Evolutionary conservation across 106 monocot species (phyloP).

Genomic region (Iris macrosiphon): DNA sequence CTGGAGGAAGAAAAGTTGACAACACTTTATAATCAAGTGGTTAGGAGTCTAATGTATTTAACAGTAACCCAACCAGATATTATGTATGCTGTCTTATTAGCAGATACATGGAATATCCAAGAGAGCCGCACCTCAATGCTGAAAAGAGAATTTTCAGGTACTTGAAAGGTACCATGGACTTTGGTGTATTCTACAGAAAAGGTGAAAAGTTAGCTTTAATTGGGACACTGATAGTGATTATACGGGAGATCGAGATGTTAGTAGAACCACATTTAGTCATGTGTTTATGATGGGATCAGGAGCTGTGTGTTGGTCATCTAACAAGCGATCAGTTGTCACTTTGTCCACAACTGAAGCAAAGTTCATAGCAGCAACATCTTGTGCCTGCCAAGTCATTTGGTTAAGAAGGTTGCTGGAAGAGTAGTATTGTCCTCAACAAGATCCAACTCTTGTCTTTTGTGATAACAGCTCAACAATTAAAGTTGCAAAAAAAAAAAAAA

Average conservation of each 20-base stretch:
- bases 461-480: slow-evolving; percentile 6
- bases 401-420: neutral
- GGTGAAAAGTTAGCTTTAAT: neutral
- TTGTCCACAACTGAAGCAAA: slow-evolving; percentile 5
- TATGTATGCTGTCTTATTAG: neutral
- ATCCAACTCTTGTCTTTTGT: neutral
- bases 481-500: neutral
- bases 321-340: neutral
- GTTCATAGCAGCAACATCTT: neutral
- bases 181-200: neutral
- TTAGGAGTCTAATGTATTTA: slow-evolving; percentile 10
- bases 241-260: neutral
- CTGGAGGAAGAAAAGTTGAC: neutral
- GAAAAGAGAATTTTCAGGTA: neutral
- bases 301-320: neutral
- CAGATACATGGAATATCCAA: slow-evolving; percentile 7
- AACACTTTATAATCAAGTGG: slow-evolving; percentile 4
- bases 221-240: neutral
- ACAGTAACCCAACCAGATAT: slow-evolving; percentile 9
- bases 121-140: neutral
- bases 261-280: slow-evolving; percentile 1
- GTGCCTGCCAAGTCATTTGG: neutral
- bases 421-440: neutral
- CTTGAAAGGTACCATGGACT: neutral
- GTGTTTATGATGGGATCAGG: neutral